Evolutionary conservation across 2,329 filamentous ascomycete genomes (phyloP), one percentile per base, ranked within the genome.

Genomic region (Paecilomyces variotii): DNA sequence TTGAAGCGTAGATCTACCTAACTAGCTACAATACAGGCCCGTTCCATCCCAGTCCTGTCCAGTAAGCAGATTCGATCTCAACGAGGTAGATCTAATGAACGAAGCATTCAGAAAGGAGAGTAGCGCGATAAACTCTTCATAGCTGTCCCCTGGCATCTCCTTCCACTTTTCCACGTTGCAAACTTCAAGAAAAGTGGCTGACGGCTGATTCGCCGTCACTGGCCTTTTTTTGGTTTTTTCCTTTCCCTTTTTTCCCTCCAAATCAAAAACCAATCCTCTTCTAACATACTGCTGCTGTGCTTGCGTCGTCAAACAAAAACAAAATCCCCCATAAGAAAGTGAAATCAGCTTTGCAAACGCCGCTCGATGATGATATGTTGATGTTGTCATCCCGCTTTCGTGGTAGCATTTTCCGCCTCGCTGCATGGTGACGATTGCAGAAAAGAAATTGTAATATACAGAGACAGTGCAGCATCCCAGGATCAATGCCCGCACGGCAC

Each of bases 11-110:
- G 53, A 64, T 63, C 59, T 55, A 57, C 59, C 60, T 61, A 64
- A 62, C 56, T 66, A 68, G 62, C 62, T 69, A 69, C 60, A 66
- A 61, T 69, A 66, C 65, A 69, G 56, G 64, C 58, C 60, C 59
- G 1, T 27, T 60, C 55, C 54, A 54, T 57, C 55, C 59, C 59
- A 61, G 61, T 65, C 61, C 65, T 64, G 59, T 62, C 61, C 60
- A 56, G 56, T 25, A 52, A 53, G 50, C 55, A 56, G 26, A 56
- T 6, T 28, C 25, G 11, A 39, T 34, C 26, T 34, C 27, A 51
- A 34, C 14, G 1, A 45, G 50, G 51, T 54, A 54, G 56, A 32
- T 45, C 56, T 27, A 51, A 30, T 28, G 27, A 56, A 60, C 51
- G 55, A 49, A 56, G 12, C 51, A 45, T 51, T 39, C 32, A 53